These are phyloP conservation scores for Mycosarcoma maydis DNA, from an alignment of 1,284 basidiomycete genomes.

Conservation along the genomic window DNA sequence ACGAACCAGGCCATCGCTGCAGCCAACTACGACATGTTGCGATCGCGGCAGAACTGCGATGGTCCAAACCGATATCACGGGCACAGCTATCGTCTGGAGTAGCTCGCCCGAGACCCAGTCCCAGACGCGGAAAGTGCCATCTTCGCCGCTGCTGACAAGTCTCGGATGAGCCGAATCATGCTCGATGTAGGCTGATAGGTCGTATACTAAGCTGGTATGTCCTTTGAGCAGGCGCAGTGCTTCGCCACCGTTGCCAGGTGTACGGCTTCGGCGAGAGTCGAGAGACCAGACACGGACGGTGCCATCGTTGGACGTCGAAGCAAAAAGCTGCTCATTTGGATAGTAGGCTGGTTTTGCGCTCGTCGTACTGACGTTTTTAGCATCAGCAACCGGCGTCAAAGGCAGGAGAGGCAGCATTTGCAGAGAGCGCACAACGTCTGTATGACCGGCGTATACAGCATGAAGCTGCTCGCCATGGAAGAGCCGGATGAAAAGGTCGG, in stretches of 20 bases:
- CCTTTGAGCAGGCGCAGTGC: conserved; percentile 27
- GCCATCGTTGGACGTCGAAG: conserved; percentile 42
- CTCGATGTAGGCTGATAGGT: conserved; percentile 13
- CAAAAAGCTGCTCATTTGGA: conserved; percentile 30
- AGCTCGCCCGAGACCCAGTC: conserved; percentile 20
- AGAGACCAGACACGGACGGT: conserved; percentile 41
- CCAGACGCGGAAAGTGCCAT: conserved; percentile 43
- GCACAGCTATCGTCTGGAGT: conserved; percentile 23
- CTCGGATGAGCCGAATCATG: background rate
- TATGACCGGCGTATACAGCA: conserved; percentile 45
- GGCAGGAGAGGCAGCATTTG: conserved; percentile 12
- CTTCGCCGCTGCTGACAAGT: conserved; percentile 43
- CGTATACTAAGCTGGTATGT: conserved; percentile 43
- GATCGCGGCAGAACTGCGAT: conserved; percentile 30
- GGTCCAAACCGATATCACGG: conserved; percentile 45
- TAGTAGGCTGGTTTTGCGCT: background rate
- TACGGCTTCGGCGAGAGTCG: conserved; percentile 28
- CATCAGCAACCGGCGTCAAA: background rate
- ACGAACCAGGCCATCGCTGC: conserved; percentile 42
- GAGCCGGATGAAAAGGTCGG: conserved; percentile 50
- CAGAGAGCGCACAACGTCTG: conserved; percentile 45
- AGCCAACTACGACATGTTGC: conserved; percentile 42
- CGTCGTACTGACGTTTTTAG: background rate
- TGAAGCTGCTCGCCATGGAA: conserved; percentile 44
- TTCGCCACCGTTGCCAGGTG: conserved; percentile 40